Evolutionary conservation across 768 basidiomycete genomes (phyloP).

Genomic region (Suillus tomentosus): DNA sequence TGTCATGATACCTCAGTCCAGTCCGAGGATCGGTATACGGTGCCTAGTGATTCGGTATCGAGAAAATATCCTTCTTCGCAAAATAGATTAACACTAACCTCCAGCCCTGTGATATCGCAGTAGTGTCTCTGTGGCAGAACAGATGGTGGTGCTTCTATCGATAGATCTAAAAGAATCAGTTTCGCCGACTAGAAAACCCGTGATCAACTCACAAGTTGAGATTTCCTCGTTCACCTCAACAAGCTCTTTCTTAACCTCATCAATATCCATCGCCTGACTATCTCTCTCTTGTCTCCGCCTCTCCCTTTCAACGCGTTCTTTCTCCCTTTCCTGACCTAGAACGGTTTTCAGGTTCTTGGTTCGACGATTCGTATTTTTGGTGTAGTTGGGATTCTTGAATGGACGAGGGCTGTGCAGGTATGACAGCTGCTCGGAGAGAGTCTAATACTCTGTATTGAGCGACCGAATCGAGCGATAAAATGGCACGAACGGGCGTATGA

Average conservation of each 20-base stretch:
- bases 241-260: constrained; percentile 33
- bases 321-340: constrained; percentile 75
- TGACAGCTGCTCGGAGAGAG: constrained; percentile 73
- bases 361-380: constrained; percentile 69
- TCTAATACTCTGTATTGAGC: constrained; percentile 40
- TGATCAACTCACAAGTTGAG: constrained; percentile 60
- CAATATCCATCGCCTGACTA: constrained; percentile 52
- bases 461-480: not conserved
- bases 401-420: constrained; percentile 69
- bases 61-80: not conserved
- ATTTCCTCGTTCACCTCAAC: constrained; percentile 53
- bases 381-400: constrained; percentile 75
- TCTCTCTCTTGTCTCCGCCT: constrained; percentile 50
- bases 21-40: constrained; percentile 85
- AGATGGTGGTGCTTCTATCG: constrained; percentile 85
- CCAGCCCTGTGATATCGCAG: constrained; percentile 86
- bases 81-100: constrained; percentile 42
- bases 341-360: constrained; percentile 82
- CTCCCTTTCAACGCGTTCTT: constrained; percentile 70
- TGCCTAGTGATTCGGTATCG: constrained; percentile 44
- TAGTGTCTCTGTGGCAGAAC: constrained; percentile 74
- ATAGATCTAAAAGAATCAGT: constrained; percentile 51
- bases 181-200: not conserved
- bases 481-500: constrained; percentile 24
- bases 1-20: constrained; percentile 80